These are phyloP conservation scores for Penicillium psychrosexuale DNA, from an alignment of 2,329 filamentous ascomycete genomes.

Conservation along the genomic window DNA sequence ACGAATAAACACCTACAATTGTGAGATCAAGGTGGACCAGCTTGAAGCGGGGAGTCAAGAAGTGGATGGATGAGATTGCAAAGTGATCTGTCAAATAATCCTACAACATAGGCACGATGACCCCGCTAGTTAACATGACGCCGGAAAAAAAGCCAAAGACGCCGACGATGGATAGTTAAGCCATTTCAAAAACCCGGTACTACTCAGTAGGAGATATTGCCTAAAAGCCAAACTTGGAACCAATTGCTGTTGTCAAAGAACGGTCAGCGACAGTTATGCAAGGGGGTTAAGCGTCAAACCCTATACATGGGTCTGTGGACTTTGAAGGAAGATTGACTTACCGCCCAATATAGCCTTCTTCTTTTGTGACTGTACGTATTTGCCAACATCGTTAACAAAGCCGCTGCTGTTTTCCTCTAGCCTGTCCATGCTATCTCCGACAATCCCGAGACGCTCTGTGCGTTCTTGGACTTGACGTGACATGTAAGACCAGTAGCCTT, in stretches of 20 bases:
- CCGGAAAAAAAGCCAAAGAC: background rate
- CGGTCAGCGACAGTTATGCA: constrained; percentile 22
- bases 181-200: background rate
- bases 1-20: background rate
- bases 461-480: constrained; percentile 83
- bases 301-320: background rate
- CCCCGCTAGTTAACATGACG: background rate
- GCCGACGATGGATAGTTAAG: background rate
- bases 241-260: constrained; percentile 31
- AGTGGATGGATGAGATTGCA: background rate
- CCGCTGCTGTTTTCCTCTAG: constrained; percentile 75
- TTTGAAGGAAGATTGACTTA: constrained; percentile 23
- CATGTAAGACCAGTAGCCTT: constrained; percentile 73
- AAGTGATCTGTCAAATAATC: background rate
- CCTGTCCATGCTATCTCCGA: constrained; percentile 80
- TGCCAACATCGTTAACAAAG: constrained; percentile 84
- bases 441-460: constrained; percentile 79
- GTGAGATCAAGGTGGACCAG: background rate
- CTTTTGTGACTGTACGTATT: constrained; percentile 85
- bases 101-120: background rate
- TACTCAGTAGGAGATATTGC: background rate
- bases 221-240: constrained; percentile 45
- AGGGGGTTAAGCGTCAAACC: constrained; percentile 8
- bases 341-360: constrained; percentile 73
- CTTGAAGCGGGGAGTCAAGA: background rate